Evolutionary conservation across 2,329 filamentous ascomycete genomes (phyloP), one percentile per base, ranked within the genome.

Genomic region (Arthroderma uncinatum): DNA sequence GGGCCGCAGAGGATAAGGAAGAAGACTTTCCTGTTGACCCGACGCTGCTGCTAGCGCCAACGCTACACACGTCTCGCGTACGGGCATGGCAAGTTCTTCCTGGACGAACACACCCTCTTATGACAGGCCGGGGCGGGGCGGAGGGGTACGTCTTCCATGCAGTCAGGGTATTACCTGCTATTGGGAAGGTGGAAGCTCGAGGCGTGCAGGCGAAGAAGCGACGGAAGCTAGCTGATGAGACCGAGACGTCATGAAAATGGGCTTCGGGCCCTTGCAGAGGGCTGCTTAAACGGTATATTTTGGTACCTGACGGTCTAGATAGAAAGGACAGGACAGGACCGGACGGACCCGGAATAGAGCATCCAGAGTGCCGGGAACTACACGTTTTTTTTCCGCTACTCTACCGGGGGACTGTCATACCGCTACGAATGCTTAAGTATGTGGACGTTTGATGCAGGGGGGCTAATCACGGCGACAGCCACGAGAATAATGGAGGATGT

Each of bases 111-210:
- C 93, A 98, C 74, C 93, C 93, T 5, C 72, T 94, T 57, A 98
- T 98, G 93, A 95, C 88, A 59, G 84, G 84, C 37, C 80, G 82
- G 40, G 93, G 93, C 19, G 92, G 92, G 0, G 83, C 89, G 0
- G 92, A 97, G 67, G 93, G 93, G 0, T 98, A 89, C 70, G 70
- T 98, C 2, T 90, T 97, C 63, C 92, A 89, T 28, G 92, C 81
- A 0, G 88, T 86, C 68, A 82, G 84, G 63, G 89, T 93, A 0
- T 74, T 92, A 48, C 93, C 93, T 0, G 83, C 87, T 0, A 82
- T 88, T 65, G 89, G 87, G 1, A 83, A 80, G 64, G 85, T 96
- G 3, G 85, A 89, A 66, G 92, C 92, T 1, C 82, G 89, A 59
- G 93, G 93, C 0, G 86, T 85, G 66, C 83, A 82, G 56, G 70